phyloP scores from a whole-genome alignment of 2,329 filamentous ascomycete species.

The Neopestalotiopsis clavispora region DNA sequence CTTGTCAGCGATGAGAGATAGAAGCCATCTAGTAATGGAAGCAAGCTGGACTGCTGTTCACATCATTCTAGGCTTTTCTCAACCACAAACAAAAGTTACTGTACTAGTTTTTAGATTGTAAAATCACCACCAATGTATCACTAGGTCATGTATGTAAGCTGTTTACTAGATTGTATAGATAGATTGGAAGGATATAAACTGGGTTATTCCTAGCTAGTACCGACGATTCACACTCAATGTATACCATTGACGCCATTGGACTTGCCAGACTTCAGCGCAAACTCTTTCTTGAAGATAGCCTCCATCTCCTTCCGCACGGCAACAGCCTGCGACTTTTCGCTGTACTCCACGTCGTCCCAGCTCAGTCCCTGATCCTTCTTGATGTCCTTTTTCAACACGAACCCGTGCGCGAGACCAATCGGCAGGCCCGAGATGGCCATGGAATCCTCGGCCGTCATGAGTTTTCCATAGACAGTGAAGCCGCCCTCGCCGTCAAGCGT shows the following conservation, averaged over 20 bases:
- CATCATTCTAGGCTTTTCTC: too few species aligned
- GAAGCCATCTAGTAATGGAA: too few species aligned
- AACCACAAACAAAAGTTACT: not conserved
- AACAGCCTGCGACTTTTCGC: conserved; percentile 41
- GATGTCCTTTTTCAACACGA: conserved; percentile 44
- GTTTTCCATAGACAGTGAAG: conserved; percentile 49
- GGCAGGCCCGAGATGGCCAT: conserved; percentile 46
- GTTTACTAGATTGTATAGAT: not conserved
- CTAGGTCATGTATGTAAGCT: not conserved
- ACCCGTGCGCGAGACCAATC: conserved; percentile 47
- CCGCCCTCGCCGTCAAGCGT: conserved; percentile 50
- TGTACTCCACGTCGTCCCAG: conserved; percentile 50
- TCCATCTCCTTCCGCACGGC: conserved; percentile 49
- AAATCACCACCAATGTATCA: not conserved
- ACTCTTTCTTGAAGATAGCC: conserved; percentile 38
- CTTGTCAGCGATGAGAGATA: too few species aligned
- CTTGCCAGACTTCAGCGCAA: conserved; percentile 19
- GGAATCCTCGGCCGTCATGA: conserved; percentile 45
- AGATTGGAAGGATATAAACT: not conserved
- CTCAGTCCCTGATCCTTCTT: conserved; percentile 47
- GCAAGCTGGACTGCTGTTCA: too few species aligned
- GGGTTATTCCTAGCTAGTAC: too few species aligned
- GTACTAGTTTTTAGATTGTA: not conserved
- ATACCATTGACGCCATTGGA: conserved; percentile 23
- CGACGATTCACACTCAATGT: not conserved